phyloP scores from a whole-genome alignment of 768 basidiomycete genomes.

The Phylloporus arenicola region DNA sequence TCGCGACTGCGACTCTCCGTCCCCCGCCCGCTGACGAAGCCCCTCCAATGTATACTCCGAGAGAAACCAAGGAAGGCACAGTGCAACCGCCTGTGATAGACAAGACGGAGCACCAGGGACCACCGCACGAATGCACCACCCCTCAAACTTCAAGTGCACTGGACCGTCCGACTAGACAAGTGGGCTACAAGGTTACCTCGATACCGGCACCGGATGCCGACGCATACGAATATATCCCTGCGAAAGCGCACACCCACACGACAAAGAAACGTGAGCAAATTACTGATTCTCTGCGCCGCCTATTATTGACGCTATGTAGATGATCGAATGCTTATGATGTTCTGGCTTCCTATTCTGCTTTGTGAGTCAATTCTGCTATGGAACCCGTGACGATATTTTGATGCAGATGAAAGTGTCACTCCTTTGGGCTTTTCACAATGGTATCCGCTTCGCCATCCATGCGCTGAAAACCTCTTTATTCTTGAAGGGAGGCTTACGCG shows the following conservation, averaged over 20 bases:
- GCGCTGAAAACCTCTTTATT: conserved; percentile 45
- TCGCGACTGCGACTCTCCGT: conserved; percentile 43
- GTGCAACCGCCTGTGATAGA: conserved; percentile 1
- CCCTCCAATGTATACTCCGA: conserved; percentile 71
- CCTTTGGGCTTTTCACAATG: conserved; percentile 55
- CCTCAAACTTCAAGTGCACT: conserved; percentile 21
- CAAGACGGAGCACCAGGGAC: conserved; percentile 3
- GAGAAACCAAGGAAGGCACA: conserved; percentile 32
- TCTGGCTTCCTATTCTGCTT: conserved; percentile 83
- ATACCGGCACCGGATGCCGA: conserved; percentile 65
- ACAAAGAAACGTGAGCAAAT: conserved; percentile 58
- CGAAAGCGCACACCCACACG: conserved; percentile 37
- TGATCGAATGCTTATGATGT: conserved; percentile 78
- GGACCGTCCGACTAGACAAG: conserved; percentile 37
- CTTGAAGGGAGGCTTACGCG: conserved; percentile 37
- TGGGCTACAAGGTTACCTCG: conserved; percentile 43
- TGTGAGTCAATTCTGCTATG: conserved; percentile 43
- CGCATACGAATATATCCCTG: conserved; percentile 59
- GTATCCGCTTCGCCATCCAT: conserved; percentile 48
- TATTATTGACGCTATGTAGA: conserved; percentile 36
- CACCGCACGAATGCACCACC: conserved; percentile 7
- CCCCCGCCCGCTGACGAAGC: conserved; percentile 45
- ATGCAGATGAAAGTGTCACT: conserved; percentile 40
- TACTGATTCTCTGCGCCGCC: not conserved
- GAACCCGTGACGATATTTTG: conserved; percentile 2